phyloP scores from a whole-genome alignment of 2,329 filamentous ascomycete genomes.

The Verticillium nonalfalfae region DNA sequence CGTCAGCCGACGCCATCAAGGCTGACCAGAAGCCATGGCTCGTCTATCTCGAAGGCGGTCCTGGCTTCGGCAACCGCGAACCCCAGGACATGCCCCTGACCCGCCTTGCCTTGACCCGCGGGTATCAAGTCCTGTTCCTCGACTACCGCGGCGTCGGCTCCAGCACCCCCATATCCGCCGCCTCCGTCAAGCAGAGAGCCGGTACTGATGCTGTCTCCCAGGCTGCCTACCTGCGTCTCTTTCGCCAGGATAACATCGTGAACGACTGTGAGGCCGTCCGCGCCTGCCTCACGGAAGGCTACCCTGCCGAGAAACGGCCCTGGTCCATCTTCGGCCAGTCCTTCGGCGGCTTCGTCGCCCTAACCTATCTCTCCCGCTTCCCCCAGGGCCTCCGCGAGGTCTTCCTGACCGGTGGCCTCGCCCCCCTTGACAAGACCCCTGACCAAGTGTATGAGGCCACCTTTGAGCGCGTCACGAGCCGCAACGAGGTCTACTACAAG shows the following conservation, averaged over 20 bases:
- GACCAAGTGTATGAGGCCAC: constrained; percentile 71
- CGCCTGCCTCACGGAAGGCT: constrained; percentile 63
- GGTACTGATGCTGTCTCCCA: constrained; percentile 61
- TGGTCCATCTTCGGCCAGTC: constrained; percentile 89
- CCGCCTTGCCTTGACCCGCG: constrained; percentile 64
- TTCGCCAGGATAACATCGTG: constrained; percentile 87
- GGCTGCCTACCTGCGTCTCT: constrained; percentile 73
- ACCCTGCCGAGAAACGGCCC: constrained; percentile 61
- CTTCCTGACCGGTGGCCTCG: constrained; percentile 79
- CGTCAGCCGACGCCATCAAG: constrained; percentile 25
- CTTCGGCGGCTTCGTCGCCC: constrained; percentile 81
- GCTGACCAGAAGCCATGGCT: constrained; percentile 46
- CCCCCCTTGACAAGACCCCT: constrained; percentile 64
- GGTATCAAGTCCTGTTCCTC: constrained; percentile 81
- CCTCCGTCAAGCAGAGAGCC: constrained; percentile 51
- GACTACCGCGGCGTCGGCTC: constrained; percentile 88
- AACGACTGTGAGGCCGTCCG: constrained; percentile 83
- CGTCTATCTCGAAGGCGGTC: constrained; percentile 80
- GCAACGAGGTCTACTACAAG: constrained; percentile 73
- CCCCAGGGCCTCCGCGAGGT: constrained; percentile 74
- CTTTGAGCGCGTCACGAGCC: constrained; percentile 61
- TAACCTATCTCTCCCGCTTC: constrained; percentile 78
- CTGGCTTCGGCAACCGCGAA: constrained; percentile 68
- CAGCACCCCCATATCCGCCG: constrained; percentile 71
- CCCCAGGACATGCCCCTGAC: constrained; percentile 71